These are phyloP conservation scores for Thermoascus crustaceus DNA, from an alignment of 2,329 filamentous ascomycete genomes.

Conservation along the genomic window DNA sequence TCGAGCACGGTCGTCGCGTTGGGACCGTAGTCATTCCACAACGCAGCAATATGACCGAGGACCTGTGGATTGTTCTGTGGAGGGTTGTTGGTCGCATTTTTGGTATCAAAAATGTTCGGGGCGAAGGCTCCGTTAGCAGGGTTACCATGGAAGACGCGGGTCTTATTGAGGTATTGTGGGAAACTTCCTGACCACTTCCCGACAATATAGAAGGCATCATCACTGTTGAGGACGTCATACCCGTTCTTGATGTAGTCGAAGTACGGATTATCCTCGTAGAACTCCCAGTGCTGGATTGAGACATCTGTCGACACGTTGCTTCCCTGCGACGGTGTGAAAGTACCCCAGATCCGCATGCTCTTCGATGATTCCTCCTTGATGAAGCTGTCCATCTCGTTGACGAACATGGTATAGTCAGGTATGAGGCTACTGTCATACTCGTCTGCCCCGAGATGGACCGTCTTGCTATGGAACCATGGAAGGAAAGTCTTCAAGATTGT, in stretches of 20 bases:
- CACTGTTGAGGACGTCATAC: conserved; percentile 45
- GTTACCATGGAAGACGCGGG: conserved; percentile 39
- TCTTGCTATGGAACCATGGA: conserved; percentile 49
- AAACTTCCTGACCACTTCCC: conserved; percentile 41
- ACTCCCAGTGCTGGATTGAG: conserved; percentile 48
- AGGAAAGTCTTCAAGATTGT: conserved; percentile 45
- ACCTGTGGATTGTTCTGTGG: conserved; percentile 30
- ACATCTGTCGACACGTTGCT: conserved; percentile 39
- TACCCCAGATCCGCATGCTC: conserved; percentile 46
- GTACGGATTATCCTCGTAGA: conserved; percentile 42
- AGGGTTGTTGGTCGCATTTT: conserved; percentile 41
- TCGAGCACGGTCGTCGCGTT: conserved; percentile 43
- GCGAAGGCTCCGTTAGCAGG: conserved; percentile 36
- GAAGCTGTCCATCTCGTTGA: conserved; percentile 44
- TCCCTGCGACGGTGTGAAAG: conserved; percentile 37
- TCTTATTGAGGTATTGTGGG: conserved; percentile 36
- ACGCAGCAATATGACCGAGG: conserved; percentile 39
- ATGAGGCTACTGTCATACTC: conserved; percentile 43
- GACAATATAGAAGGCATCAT: conserved; percentile 45
- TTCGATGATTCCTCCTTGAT: conserved; percentile 35
- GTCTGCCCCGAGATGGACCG: conserved; percentile 50
- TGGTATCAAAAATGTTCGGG: conserved; percentile 43
- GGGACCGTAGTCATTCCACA: conserved; percentile 47
- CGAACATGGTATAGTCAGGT: conserved; percentile 45
- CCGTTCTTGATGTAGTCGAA: conserved; percentile 42